phyloP scores from a whole-genome alignment of 768 basidiomycete genomes.

The Boletellus ananas region DNA sequence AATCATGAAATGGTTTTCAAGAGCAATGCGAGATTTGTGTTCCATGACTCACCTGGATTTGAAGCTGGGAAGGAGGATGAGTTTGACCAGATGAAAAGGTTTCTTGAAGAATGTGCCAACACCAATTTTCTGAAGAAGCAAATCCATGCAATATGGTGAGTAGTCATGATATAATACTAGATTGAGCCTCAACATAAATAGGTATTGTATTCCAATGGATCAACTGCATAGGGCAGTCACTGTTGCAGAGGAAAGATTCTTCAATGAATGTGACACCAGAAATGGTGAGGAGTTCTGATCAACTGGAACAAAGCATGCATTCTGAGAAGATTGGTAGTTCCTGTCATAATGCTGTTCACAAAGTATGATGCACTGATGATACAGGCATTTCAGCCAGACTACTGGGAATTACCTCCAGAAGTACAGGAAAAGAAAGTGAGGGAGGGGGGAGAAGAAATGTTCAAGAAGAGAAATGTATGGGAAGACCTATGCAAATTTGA shows the following conservation, averaged over 20 bases:
- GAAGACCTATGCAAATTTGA: too few relatives aligned
- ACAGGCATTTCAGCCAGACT: too few relatives aligned
- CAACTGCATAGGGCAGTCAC: neutral
- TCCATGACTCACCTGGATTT: neutral
- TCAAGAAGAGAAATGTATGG: too few relatives aligned
- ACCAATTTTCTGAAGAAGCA: too few relatives aligned
- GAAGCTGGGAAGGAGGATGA: neutral
- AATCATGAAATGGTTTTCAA: neutral
- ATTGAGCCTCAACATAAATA: neutral
- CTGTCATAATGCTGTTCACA: neutral
- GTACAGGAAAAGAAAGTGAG: too few relatives aligned
- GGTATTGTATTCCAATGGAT: constrained; percentile 2
- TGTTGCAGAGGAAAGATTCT: neutral
- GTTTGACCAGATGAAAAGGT: neutral
- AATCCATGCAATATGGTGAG: neutral
- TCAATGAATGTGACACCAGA: constrained; percentile 1
- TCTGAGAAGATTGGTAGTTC: neutral
- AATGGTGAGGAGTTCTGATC: neutral
- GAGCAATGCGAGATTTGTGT: neutral
- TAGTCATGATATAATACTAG: too few relatives aligned
- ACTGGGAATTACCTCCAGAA: too few relatives aligned
- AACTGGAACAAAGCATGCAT: neutral
- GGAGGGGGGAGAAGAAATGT: too few relatives aligned
- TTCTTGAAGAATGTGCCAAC: neutral
- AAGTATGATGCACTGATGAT: neutral